These are phyloP conservation scores for Aureobasidium sp. DNA, from an alignment of 2,329 filamentous ascomycete species.

Conservation along the genomic window DNA sequence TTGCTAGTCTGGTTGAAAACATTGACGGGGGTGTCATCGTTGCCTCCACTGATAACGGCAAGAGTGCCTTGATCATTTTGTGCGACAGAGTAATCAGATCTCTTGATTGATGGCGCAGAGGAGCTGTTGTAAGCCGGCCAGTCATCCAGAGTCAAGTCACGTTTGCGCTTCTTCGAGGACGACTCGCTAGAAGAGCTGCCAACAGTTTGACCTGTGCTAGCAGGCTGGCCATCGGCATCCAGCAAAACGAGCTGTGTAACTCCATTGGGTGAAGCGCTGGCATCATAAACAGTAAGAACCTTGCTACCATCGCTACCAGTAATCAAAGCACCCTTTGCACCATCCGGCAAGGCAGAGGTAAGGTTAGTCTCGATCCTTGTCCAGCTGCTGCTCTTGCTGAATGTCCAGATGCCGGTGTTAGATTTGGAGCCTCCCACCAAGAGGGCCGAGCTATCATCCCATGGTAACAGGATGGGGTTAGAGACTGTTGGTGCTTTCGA, in stretches of 20 bases:
- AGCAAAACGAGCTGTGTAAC: conserved; percentile 65
- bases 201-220: conserved; percentile 44
- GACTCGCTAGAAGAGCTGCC: conserved; percentile 24
- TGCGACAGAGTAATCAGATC: conserved; percentile 66
- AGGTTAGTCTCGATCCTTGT: conserved; percentile 58
- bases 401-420: conserved; percentile 66
- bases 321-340: conserved; percentile 52
- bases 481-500: conserved; percentile 56
- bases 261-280: conserved; percentile 64
- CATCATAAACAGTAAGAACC: conserved; percentile 70
- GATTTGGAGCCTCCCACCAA: conserved; percentile 65
- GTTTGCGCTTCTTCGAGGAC: conserved; percentile 36
- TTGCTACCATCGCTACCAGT: conserved; percentile 69
- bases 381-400: conserved; percentile 60
- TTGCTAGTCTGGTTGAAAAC: conserved; percentile 74
- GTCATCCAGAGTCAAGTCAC: conserved; percentile 51
- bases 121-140: conserved; percentile 77
- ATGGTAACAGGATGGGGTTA: conserved; percentile 66
- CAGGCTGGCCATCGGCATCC: conserved; percentile 49
- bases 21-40: conserved; percentile 56
- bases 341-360: conserved; percentile 34
- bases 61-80: conserved; percentile 54
- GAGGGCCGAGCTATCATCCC: conserved; percentile 62
- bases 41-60: conserved; percentile 74
- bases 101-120: conserved; percentile 57